Conservation (phyloP, 2,329 filamentous ascomycete species). For the Colletotrichum liaoningense region DNA sequence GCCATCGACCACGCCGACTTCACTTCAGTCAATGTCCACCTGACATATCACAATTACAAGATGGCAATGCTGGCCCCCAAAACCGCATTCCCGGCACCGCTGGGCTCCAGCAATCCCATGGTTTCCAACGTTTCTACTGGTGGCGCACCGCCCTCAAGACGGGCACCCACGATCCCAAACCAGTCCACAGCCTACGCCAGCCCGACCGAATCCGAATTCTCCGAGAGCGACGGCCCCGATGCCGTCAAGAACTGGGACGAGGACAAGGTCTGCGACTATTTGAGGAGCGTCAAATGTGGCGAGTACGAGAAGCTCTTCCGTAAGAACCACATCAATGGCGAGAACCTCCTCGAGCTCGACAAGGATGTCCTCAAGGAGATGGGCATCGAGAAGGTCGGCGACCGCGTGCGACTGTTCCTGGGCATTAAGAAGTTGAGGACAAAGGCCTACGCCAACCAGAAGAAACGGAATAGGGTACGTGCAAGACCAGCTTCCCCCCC, state of each 20-base stretch:
- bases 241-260: slow-evolving; percentile 90
- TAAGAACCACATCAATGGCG: slow-evolving; percentile 96
- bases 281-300: slow-evolving; percentile 89
- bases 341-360: slow-evolving; percentile 96
- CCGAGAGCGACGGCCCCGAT: slow-evolving; percentile 81
- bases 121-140: slow-evolving; percentile 60
- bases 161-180: slow-evolving; percentile 60
- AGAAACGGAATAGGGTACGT: slow-evolving; percentile 86
- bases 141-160: slow-evolving; percentile 62
- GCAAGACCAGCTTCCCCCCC: background rate
- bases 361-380: slow-evolving; percentile 97
- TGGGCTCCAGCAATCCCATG: slow-evolving; percentile 59
- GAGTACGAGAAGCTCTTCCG: slow-evolving; percentile 93
- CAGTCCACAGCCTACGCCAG: slow-evolving; percentile 75
- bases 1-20: background rate
- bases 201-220: slow-evolving; percentile 93
- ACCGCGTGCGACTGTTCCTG: slow-evolving; percentile 90
- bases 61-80: slow-evolving; percentile 88
- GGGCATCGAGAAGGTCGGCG: slow-evolving; percentile 97
- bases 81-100: slow-evolving; percentile 72
- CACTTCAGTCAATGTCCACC: slow-evolving; percentile 12
- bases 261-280: slow-evolving; percentile 89
- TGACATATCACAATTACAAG: slow-evolving; percentile 26
- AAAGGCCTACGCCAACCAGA: slow-evolving; percentile 80
- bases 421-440: slow-evolving; percentile 86